Base-by-base conservation (phyloP, 2,329 filamentous ascomycete species). In the Tolypocladium ovalisporum region DNA sequence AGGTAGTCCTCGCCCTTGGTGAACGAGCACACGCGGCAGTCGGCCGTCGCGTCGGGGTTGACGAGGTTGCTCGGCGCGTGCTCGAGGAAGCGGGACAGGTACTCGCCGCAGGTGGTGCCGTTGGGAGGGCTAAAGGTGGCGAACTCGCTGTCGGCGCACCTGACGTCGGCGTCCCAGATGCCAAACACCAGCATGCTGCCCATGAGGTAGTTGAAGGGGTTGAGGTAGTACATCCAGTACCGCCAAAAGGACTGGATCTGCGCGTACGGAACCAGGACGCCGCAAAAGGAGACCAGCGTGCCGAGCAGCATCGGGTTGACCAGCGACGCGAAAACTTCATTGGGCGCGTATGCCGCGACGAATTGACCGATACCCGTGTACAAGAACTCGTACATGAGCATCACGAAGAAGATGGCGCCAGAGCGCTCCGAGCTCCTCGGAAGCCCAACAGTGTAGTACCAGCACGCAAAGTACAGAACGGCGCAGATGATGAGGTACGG, bases 221-320 rank as follows among this genome's bases (percentile, higher is more conserved):
- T 81, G 19, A 83, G 65, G 55, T 74, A 84, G 70, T 84, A 85
- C 6, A 87, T 79, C 83, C 84, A 88, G 61, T 79, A 79, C 29
- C 75, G 73, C 88, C 88, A 91, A 70, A 90, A 90, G 0, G 69
- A 63, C 10, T 83, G 80, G 27, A 91, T 77, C 32, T 79, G 77
- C 0, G 64, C 64, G 61, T 86, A 89, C 0, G 87, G 87, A 0
- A 90, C 87, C 6, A 90, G 75, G 1, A 91, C 86, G 60, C 88
- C 88, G 63, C 87, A 90, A 74, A 92, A 91, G 1, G 80, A 81
- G 10, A 89, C 78, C 3, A 90, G 74, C 44, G 83, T 68, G 65
- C 78, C 76, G 57, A 85, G 71, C 13, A 85, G 55, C 0, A 85
- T 65, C 0, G 81, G 81, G 61, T 84, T 85, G 59, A 78, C 76